Evolutionary conservation across 805 yeast species (phyloP), one percentile per base, ranked within the genome.

Genomic region (Naumovozyma castellii): DNA sequence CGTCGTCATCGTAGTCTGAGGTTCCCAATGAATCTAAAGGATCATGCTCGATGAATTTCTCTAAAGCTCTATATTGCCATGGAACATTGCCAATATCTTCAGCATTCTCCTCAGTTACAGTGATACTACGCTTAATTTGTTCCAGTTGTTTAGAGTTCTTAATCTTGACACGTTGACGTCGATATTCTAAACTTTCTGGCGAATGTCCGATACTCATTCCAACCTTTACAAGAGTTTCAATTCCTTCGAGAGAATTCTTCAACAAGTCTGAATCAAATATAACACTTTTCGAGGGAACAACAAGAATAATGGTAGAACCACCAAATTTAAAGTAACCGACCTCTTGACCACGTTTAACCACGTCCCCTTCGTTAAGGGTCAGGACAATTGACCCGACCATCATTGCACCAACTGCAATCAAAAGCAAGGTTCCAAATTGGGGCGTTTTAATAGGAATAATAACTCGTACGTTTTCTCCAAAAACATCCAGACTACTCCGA

Each of bases 311-410:
- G 0, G 98, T 92, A 0, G 95, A 84, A 0, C 98, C 98, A 12
- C 98, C 98, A 65, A 90, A 90, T 56, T 88, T 85, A 71, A 90
- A 90, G 56, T 85, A 90, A 0, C 98, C 98, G 19, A 90, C 61
- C 52, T 90, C 97, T 33, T 84, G 88, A 3, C 92, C 84, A 35
- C 88, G 69, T 6, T 62, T 51, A 3, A 90, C 68, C 0, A 39
- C 30, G 34, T 76, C 76, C 2, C 85, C 86, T 35, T 71, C 73
- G 38, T 71, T 56, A 13, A 78, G 80, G 0, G 90, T 79, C 20
- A 90, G 59, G 0, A 86, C 72, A 2, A 81, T 87, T 2, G 95
- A 81, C 0, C 97, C 97, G 2, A 90, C 98, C 97, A 90, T 87
- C 97, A 92, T 90, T 0, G 98, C 98, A 28, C 98, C 98, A 3